Base-by-base conservation (phyloP, 495 filamentous ascomycete species). In the Penicillium tannophilum region DNA sequence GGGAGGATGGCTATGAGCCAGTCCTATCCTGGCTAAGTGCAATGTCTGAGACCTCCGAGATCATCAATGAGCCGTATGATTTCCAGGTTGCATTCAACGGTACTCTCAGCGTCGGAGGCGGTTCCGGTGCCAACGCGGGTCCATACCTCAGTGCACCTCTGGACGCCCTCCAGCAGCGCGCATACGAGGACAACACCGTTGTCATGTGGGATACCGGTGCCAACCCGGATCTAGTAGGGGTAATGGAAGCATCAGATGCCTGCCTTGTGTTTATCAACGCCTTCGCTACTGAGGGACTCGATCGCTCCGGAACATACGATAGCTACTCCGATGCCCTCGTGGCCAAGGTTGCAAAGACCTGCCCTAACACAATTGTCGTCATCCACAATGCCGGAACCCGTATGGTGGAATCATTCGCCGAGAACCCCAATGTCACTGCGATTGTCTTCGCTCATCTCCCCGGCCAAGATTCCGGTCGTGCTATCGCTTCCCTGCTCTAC, bases 381-480 rank as follows among this genome's bases (percentile, higher is more conserved):
- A 62, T 79, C 19, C 79, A 82, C 56, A 74, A 72, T 4, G 69
- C 62, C 47, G 78, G 80, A 20, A 73, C 57, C 30, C 65, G 65
- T 6, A 35, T 67, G 16, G 82, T 88, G 8, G 67, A 72, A 31
- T 60, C 71, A 7, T 79, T 74, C 64, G 65, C 68, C 16, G 55
- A 66, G n/a, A 66, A 85, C 4, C 82, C 86, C 19, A 82, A 79
- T 56, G 78, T 93, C 51, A 90, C 88, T 52, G 89, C 83, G 0
- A 82, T 93, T 1, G 63, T 93, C 28, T 79, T 89, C 51, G 90
- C 88, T 16, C 86, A 92, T 63, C 76, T 93, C 0, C 90, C 90
- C 0, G 88, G 89, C 31, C 85, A 93, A 68, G 90, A 92, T 62
- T 87, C 84, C 12, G 90, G 90, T 14, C 86, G 88, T 42, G 84